Percentiles rank a stretch among this genome's conserved stretches.
Conservation (phyloP, 371 early-diverging fungal species). For the Lichtheimia hyalospora region DNA sequence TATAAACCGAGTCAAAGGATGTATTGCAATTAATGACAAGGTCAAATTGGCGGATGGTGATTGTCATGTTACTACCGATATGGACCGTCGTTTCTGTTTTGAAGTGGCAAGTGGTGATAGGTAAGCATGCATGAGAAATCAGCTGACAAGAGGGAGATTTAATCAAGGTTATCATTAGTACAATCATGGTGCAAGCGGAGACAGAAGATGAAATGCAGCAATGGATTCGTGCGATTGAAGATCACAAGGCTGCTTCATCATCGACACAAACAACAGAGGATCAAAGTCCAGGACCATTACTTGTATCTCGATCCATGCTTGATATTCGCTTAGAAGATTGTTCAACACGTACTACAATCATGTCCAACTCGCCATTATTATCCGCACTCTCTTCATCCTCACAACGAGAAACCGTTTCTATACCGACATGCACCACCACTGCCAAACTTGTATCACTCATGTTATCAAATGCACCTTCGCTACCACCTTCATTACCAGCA, state of each 20-base stretch:
- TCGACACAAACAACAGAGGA: neutral
- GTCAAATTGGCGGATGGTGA: slow-evolving; percentile 49
- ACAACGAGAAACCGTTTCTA: neutral
- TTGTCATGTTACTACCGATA: slow-evolving; percentile 39
- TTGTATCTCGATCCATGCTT: neutral
- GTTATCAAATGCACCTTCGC: neutral
- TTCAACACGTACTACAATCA: neutral
- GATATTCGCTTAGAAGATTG: neutral
- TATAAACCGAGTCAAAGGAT: slow-evolving; percentile 52
- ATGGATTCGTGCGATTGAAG: slow-evolving; percentile 62
- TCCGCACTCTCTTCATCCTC: slow-evolving; percentile 1
- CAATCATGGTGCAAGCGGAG: slow-evolving; percentile 64
- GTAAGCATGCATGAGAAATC: neutral
- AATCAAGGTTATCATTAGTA: slow-evolving; percentile 9
- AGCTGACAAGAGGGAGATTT: too few species aligned
- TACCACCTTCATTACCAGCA: neutral
- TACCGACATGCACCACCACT: neutral
- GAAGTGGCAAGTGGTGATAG: slow-evolving; percentile 41
- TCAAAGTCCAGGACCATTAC: neutral
- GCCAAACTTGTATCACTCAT: slow-evolving; percentile 3
- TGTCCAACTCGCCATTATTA: slow-evolving; percentile 7
- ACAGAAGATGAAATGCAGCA: slow-evolving; percentile 65
- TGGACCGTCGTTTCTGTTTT: slow-evolving; percentile 73
- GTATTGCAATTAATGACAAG: slow-evolving; percentile 48
- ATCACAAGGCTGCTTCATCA: slow-evolving; percentile 30